Base-by-base conservation (phyloP, 768 basidiomycete species). In the Amanita inopinata region DNA sequence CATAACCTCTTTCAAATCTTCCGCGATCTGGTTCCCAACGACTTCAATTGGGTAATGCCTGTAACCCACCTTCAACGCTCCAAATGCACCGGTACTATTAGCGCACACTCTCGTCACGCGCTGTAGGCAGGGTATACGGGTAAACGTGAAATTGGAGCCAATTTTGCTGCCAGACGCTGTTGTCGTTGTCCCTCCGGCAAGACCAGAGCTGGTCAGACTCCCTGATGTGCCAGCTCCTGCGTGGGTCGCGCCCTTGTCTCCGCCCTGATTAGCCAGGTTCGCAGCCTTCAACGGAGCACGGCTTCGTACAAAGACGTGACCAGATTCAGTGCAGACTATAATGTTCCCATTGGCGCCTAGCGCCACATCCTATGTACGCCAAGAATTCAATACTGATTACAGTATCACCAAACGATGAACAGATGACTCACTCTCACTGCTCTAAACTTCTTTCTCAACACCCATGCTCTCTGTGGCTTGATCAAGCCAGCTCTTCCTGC, bases 301-400 rank as follows among this genome's bases (percentile, higher is more conserved):
- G 14, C 78, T 70, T 17, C 92, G 83, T 17, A 93, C 71, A 55
- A 84, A 97, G 23, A 94, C 92, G 52, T 97, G 92, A 0, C 94
- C 94, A 3, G 94, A 93, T 48, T 85, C 79, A 1, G 94, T 98
- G 62, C 89, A 96, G 34, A 98, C 73, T 55, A 96, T 82, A 54
- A 96, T 75, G 11, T 83, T 76, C 3, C 92, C 89, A 49, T 96
- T 91, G 1, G 79, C 67, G 14, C 90, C 89, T 10, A 97, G 67
- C 0, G 90, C 91, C 6, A 94, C 84, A 52, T 98, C 94, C 80
- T 84, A 51, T 1, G 2, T 2, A 25, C 8, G 12, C 22, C 3
- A 1, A 11, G 19, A 12, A 18, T 7, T 7, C 7, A 48, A 24
- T 23, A 14, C 30, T 12, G 15, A 4, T n/a, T 20, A 20, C 31